A percentile compares a stretch with the other conserved stretches of the same genome.
Evolutionary conservation across 148 eudicot genomes (phyloP).

Genomic region (Rhododendron griersonianum): DNA sequence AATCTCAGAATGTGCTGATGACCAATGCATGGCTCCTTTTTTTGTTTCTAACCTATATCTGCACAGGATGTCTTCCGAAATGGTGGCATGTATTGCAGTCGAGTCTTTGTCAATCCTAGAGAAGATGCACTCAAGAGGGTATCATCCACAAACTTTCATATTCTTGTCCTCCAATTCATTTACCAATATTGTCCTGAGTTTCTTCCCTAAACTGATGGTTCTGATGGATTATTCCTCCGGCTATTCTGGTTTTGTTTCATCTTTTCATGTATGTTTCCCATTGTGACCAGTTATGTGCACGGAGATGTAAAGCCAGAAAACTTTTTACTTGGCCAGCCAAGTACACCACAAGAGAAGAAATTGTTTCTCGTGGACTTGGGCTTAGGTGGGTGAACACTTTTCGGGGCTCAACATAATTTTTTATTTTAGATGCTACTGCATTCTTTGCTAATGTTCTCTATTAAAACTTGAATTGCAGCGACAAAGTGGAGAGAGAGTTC

Average conservation of each 20-base stretch:
- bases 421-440: not conserved
- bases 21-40: not conserved
- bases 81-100: slow-evolving; percentile 87
- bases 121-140: slow-evolving; percentile 86
- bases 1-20: not conserved
- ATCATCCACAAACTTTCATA: slow-evolving; percentile 8
- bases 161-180: not conserved
- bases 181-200: not conserved
- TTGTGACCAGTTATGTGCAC: slow-evolving; percentile 65
- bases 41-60: not conserved
- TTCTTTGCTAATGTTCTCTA: slow-evolving; percentile 1
- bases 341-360: slow-evolving; percentile 76
- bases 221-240: not conserved
- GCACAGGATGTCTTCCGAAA: slow-evolving; percentile 84
- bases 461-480: slow-evolving; percentile 40
- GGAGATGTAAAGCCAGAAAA: slow-evolving; percentile 95
- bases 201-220: not conserved
- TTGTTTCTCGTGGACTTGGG: slow-evolving; percentile 89
- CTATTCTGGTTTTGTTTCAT: not conserved
- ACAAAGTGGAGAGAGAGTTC: slow-evolving; percentile 79
- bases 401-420: not conserved
- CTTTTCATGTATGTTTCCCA: slow-evolving; percentile 1
- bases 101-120: slow-evolving; percentile 83
- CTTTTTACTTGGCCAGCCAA: slow-evolving; percentile 84
- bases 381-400: slow-evolving; percentile 41